Base-by-base conservation (phyloP, 139 green algal genomes). In the Mesotaenium endlicherianum region DNA sequence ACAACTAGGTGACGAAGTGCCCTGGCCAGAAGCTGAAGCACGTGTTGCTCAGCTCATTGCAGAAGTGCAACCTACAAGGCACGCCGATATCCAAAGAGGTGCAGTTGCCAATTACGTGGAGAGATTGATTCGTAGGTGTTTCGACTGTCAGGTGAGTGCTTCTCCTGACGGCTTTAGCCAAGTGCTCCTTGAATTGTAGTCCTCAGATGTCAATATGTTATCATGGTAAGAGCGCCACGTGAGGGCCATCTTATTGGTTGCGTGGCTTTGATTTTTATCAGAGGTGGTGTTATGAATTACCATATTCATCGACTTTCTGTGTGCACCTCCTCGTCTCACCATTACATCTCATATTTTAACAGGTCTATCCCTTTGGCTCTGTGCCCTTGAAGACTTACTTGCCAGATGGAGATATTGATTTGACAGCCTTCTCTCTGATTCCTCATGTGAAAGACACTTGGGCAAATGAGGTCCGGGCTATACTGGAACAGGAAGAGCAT, bases 331-430 rank as follows among this genome's bases (percentile, higher is more conserved):
- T 34, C 53, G n/a, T 64, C 47, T 80, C 40, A 50, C 5, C 8
- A 45, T 67, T 36, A 3, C 30, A 50, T 30, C 17, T 2, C 30
- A n/a, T 44, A 41, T 55, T 43, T 45, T 64, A 36, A 64, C 88
- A 97, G 92, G 94, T 98, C 38, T 94, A 92, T 76, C 92, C 93
- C 75, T 99, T 98, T 89, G 96, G 96, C 8, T 97, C 93, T 0
- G 96, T 99, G 55, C 96, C 96, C 34, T 89, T 99, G 39, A 91
- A 92, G 17, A 97, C 96, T 0, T 98, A 97, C 76, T 87, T 99
- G 31, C 96, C 96, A 1, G 95, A 98, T 71, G 96, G 96, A 1
- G 96, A 99, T 86, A 98, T 99, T 70, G 96, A 99, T 86, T 77
- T 98, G 26, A 95, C 90, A 39, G 91, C 96, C 3, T 97, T 98